A percentile compares a stretch with the other conserved stretches of the same genome.
phyloP scores from a whole-genome alignment of 2,329 filamentous ascomycete genomes.

The Colletotrichum gigasporum region DNA sequence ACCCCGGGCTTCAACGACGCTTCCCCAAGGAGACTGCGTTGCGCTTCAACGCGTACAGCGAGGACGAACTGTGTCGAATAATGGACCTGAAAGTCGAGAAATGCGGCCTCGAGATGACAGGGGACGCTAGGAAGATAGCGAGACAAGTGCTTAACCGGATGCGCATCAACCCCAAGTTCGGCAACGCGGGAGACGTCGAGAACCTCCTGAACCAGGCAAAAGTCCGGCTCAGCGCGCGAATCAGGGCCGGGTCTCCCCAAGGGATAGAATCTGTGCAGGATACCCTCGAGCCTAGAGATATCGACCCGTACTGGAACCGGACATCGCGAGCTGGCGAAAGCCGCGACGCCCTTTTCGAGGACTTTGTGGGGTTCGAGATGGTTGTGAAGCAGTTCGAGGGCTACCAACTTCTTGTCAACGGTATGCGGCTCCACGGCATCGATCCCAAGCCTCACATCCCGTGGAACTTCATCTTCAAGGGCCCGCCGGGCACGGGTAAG shows the following conservation, averaged over 20 bases:
- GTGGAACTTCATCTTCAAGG: slow-evolving; percentile 66
- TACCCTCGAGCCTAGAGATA: slow-evolving; percentile 36
- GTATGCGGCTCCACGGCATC: slow-evolving; percentile 58
- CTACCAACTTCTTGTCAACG: slow-evolving; percentile 61
- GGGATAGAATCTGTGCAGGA: slow-evolving; percentile 28
- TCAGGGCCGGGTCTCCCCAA: not conserved
- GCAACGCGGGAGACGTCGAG: slow-evolving; percentile 71
- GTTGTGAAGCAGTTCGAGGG: slow-evolving; percentile 62
- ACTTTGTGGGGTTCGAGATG: slow-evolving; percentile 64
- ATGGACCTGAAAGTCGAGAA: slow-evolving; percentile 62
- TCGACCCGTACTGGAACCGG: slow-evolving; percentile 58
- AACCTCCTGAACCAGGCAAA: slow-evolving; percentile 54
- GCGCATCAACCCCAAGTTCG: slow-evolving; percentile 66
- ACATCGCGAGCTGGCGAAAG: not conserved
- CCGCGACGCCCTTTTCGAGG: slow-evolving; percentile 59
- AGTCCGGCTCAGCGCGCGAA: not conserved
- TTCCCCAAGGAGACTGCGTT: slow-evolving; percentile 67
- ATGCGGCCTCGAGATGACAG: slow-evolving; percentile 55
- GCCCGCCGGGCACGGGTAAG: slow-evolving; percentile 68
- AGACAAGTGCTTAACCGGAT: slow-evolving; percentile 58
- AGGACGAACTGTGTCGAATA: slow-evolving; percentile 60
- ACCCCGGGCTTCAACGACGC: slow-evolving; percentile 66
- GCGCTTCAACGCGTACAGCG: slow-evolving; percentile 66
- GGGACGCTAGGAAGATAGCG: slow-evolving; percentile 55
- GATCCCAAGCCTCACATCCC: slow-evolving; percentile 63